Conservation (phyloP, 192 early-diverging fungal species). For the Linnemannia hyalina region DNA sequence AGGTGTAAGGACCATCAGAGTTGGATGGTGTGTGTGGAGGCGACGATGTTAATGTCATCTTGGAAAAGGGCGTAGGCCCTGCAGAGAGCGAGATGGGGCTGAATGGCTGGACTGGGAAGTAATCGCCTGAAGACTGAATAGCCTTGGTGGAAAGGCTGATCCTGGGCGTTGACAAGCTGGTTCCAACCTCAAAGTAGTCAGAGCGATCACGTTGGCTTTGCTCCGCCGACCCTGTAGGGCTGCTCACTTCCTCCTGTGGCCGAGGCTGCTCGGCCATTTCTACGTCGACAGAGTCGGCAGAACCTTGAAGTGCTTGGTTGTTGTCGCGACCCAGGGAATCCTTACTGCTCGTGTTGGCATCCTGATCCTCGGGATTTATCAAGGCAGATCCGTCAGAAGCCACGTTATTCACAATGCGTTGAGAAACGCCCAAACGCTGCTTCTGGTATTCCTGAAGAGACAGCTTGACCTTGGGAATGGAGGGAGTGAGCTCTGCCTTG, state of each 20-base stretch:
- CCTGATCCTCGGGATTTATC: not conserved
- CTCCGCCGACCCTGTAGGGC: not conserved
- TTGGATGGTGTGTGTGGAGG: conserved; percentile 22
- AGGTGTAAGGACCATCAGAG: not conserved
- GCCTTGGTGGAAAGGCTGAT: conserved; percentile 31
- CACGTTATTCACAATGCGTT: not conserved
- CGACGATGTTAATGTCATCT: conserved; percentile 42
- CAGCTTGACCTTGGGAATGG: conserved; percentile 44
- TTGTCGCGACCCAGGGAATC: not conserved
- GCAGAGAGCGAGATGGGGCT: conserved; percentile 44
- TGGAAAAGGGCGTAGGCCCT: conserved; percentile 46
- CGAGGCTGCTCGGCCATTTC: not conserved
- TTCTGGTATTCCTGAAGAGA: conserved; percentile 51
- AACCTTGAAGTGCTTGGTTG: not conserved
- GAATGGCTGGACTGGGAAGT: conserved; percentile 53
- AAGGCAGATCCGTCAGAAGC: not conserved
- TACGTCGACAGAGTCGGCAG: not conserved
- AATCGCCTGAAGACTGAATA: conserved; percentile 17
- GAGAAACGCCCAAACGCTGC: conserved; percentile 40
- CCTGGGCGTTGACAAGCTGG: conserved; percentile 33
- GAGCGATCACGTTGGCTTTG: not conserved
- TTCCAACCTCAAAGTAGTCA: conserved; percentile 45
- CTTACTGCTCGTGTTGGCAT: not conserved
- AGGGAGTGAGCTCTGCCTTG: conserved; percentile 11
- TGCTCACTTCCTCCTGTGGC: not conserved